phyloP scores from a whole-genome alignment of 2,329 filamentous ascomycete species.

The Tolypocladium ophioglossoides region DNA sequence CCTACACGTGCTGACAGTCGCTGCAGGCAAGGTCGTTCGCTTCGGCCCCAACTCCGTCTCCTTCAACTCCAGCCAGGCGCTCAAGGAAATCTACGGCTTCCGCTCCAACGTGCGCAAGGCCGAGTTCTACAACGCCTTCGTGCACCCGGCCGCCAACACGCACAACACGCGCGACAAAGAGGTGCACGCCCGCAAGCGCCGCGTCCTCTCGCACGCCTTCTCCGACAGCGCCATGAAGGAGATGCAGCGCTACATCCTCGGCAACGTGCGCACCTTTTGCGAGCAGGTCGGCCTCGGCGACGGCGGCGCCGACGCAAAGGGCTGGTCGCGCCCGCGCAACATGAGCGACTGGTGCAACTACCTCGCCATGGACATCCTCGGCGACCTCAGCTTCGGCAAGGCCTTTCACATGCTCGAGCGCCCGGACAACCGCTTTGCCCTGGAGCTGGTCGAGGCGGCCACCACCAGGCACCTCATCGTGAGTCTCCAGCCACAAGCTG shows the following conservation, averaged over 20 bases:
- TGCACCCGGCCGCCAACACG: slow-evolving; percentile 60
- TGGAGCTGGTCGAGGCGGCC: slow-evolving; percentile 56
- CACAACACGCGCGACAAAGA: slow-evolving; percentile 62
- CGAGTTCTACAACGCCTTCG: slow-evolving; percentile 64
- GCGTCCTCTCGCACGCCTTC: slow-evolving; percentile 63
- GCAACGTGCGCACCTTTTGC: slow-evolving; percentile 58
- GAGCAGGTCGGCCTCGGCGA: slow-evolving; percentile 37
- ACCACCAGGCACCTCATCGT: slow-evolving; percentile 60
- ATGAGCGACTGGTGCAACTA: slow-evolving; percentile 55
- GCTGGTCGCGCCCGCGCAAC: slow-evolving; percentile 48
- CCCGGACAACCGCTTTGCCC: slow-evolving; percentile 52
- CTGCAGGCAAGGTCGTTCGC: slow-evolving; percentile 53
- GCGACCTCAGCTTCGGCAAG: slow-evolving; percentile 51
- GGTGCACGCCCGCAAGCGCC: slow-evolving; percentile 58
- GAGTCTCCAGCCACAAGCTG: slow-evolving; percentile 18
- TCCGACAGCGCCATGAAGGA: slow-evolving; percentile 54
- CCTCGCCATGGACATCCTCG: slow-evolving; percentile 52
- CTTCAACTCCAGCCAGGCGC: slow-evolving; percentile 60
- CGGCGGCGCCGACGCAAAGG: slow-evolving; percentile 34
- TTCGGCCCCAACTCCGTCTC: slow-evolving; percentile 69
- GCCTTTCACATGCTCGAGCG: slow-evolving; percentile 51
- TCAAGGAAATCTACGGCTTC: slow-evolving; percentile 58
- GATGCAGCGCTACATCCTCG: slow-evolving; percentile 57
- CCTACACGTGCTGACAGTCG: too few species aligned
- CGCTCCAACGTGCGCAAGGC: slow-evolving; percentile 54